phyloP scores from a whole-genome alignment of 805 yeast species.

The Candida sithepensis region DNA sequence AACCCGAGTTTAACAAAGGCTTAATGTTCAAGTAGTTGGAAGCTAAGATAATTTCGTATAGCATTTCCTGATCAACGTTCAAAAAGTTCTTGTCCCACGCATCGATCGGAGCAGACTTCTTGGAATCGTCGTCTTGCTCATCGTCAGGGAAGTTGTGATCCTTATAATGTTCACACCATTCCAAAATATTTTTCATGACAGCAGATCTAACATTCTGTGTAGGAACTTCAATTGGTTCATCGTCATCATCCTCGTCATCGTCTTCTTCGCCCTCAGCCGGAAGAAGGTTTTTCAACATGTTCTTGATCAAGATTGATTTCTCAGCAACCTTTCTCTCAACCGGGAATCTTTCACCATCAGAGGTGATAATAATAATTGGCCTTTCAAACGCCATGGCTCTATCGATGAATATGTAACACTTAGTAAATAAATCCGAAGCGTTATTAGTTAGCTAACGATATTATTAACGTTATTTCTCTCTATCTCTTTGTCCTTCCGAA shows the following conservation, averaged over 20 bases:
- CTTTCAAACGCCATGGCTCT: constrained; percentile 20
- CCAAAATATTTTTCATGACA: constrained; percentile 85
- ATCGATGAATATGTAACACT: neutral
- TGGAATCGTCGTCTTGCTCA: constrained; percentile 78
- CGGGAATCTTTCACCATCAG: constrained; percentile 75
- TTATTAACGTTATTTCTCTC: too few relatives aligned
- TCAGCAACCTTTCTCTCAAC: constrained; percentile 83
- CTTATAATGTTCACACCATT: constrained; percentile 95
- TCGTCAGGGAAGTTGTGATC: constrained; percentile 71
- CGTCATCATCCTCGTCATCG: constrained; percentile 47
- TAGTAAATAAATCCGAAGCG: too few relatives aligned
- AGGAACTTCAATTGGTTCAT: constrained; percentile 76
- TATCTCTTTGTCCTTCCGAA: neutral
- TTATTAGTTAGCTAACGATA: too few relatives aligned
- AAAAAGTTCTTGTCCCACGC: constrained; percentile 95
- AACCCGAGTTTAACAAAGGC: constrained; percentile 73
- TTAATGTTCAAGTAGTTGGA: constrained; percentile 75
- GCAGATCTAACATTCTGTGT: constrained; percentile 86
- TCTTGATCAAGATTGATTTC: constrained; percentile 78
- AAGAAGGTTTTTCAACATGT: constrained; percentile 72
- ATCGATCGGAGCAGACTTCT: constrained; percentile 86
- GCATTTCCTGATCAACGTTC: constrained; percentile 89
- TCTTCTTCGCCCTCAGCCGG: constrained; percentile 34
- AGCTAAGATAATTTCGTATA: constrained; percentile 77
- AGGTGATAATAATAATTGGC: constrained; percentile 50